Evolutionary conservation across 176 grass and related monocot genomes (phyloP).

Genomic region (Juncus inflexus): DNA sequence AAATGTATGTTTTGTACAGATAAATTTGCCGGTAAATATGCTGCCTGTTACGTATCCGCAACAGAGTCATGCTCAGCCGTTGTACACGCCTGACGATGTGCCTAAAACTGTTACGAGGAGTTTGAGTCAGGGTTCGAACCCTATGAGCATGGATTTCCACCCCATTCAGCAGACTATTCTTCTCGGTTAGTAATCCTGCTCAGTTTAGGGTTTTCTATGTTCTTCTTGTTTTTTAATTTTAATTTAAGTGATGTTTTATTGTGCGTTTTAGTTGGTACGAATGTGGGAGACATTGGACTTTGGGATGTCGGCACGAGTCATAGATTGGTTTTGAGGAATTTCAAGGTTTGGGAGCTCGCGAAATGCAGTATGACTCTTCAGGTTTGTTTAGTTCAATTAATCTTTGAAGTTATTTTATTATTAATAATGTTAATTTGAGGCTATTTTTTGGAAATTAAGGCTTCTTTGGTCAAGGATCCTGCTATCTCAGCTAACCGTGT

Average conservation of each 20-base stretch:
- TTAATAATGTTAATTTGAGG: background rate
- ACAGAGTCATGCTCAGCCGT: constrained; percentile 53
- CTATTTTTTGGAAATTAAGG: constrained; percentile 39
- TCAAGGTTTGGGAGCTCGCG: constrained; percentile 84
- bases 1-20: constrained; percentile 32
- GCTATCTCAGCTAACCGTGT: constrained; percentile 68
- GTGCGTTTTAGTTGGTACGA: constrained; percentile 69
- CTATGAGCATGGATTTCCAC: constrained; percentile 98
- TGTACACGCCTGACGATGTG: constrained; percentile 62
- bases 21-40: constrained; percentile 80
- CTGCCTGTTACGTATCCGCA: constrained; percentile 50
- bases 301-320: constrained; percentile 88
- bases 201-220: background rate
- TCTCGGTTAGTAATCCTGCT: constrained; percentile 43
- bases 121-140: constrained; percentile 58
- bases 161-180: constrained; percentile 75
- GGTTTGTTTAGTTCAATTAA: constrained; percentile 41
- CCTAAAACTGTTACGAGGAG: constrained; percentile 64
- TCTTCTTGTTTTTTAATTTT: constrained; percentile 16
- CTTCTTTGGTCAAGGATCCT: constrained; percentile 69
- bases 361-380: constrained; percentile 65
- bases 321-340: constrained; percentile 55
- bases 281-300: constrained; percentile 83
- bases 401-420: background rate
- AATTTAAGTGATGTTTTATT: background rate